Evolutionary conservation across 2,329 filamentous ascomycete species (phyloP).

Genomic region (Coniella lustricola): DNA sequence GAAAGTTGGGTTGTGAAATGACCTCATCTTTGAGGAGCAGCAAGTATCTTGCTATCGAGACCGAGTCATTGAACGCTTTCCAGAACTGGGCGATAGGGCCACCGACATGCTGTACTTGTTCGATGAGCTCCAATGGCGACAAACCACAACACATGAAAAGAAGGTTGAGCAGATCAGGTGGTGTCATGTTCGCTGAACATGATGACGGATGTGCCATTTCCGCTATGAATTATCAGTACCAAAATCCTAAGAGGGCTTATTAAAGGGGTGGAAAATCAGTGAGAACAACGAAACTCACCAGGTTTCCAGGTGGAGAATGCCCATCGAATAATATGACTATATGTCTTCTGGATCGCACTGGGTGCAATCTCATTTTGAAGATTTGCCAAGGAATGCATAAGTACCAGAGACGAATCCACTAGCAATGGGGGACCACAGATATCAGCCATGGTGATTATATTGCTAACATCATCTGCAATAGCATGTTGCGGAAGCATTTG

Average conservation of each 20-base stretch:
- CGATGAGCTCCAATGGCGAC: constrained; percentile 25
- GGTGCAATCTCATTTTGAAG: constrained; percentile 61
- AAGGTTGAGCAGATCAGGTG: constrained; percentile 60
- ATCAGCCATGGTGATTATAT: constrained; percentile 69
- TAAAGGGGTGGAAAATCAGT: background rate
- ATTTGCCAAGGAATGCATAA: constrained; percentile 66
- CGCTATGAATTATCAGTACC: constrained; percentile 31
- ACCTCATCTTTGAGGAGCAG: constrained; percentile 40
- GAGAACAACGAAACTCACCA: constrained; percentile 42
- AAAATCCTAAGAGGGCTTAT: background rate
- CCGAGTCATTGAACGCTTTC: constrained; percentile 35
- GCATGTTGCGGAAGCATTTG: constrained; percentile 61
- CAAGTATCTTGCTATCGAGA: constrained; percentile 45
- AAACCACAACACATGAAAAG: constrained; percentile 62
- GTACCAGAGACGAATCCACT: constrained; percentile 67
- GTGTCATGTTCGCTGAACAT: constrained; percentile 55
- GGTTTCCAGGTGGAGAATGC: constrained; percentile 75
- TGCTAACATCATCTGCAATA: constrained; percentile 62
- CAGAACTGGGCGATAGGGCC: constrained; percentile 43
- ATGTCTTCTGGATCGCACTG: constrained; percentile 58
- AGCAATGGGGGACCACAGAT: constrained; percentile 72
- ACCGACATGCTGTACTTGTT: constrained; percentile 33
- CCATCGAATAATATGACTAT: constrained; percentile 73
- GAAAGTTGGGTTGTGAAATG: background rate
- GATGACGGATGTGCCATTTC: constrained; percentile 62